Evolutionary conservation across 192 early-diverging fungal genomes (phyloP), one percentile per base, ranked within the genome.

Genomic region (Piromyces finnis): DNA sequence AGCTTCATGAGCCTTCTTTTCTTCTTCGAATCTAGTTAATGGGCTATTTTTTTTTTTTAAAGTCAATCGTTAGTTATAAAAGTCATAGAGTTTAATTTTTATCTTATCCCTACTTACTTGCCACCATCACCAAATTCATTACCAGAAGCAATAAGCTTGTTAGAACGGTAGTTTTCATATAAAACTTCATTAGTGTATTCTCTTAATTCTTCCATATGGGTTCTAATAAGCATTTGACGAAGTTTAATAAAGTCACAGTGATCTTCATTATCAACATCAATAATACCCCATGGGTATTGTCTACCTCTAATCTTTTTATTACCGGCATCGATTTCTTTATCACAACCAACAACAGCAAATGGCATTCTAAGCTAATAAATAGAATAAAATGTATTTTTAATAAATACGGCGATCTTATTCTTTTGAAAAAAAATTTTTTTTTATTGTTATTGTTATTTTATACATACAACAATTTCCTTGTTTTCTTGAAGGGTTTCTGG

Each of bases 1-100:
- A 81, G 90, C 92, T 86, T 99, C 96, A 81, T 99, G 97, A 29
- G 94, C 88, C 32, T 89, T 84, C 77, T 92, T 92, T 88, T 99
- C 96, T 85, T 97, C 95, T 82, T 98, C 96, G 79, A 97, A 87
- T 86, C 97, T 92, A 77, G 87, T 84, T 12, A 89, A 85, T 78
- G 92, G 92, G 81, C 94, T 94, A 84, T 91, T 30, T 27, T 30
- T 80, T 80, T n/a, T 7, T 28, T 78, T 7, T 7, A 7, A 35
- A 35, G n/a, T n/a, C n/a, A n/a, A n/a, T n/a, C n/a, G n/a, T n/a
- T n/a, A n/a, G n/a, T n/a, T n/a, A n/a, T n/a, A n/a, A n/a, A n/a
- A n/a, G n/a, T n/a, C n/a, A n/a, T n/a, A n/a, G n/a, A n/a, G n/a
- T n/a, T n/a, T n/a, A n/a, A n/a, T n/a, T n/a, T n/a, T n/a, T n/a